Base-by-base conservation (phyloP, 208 protist species). In the Spongospora subterranea region DNA sequence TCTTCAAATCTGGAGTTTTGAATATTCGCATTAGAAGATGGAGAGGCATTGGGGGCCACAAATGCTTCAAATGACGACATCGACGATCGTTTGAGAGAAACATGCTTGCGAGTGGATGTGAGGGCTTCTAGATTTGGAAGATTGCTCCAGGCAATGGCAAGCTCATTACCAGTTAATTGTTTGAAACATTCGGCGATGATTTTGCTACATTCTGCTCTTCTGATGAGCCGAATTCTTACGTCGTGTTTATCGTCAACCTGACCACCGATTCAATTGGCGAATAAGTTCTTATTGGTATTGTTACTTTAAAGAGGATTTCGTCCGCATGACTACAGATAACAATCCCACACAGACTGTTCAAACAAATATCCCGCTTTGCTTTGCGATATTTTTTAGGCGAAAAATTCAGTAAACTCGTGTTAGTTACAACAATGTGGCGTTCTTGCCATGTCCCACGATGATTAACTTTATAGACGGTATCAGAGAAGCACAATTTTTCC, bases 261-360 rank as follows among this genome's bases (percentile, higher is more conserved):
- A 29, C 24, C 50, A 24, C 13, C 24, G 13, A 60, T 6, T 29
- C 50, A 60, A 29, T 60, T 60, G 50, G 24, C 50, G 24, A 60
- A 6, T 60, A 24, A 24, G 24, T 60, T 60, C 50, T 60, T 60
- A 24, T 29, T 29, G 24, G 24, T 24, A 29, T 60, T 60, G 50
- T 29, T 60, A 82, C 71, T 35, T 82, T 82, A 43, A 82, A 82
- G 6, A 82, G 35, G n/a, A 82, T 35, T 43, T 82, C 71, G 71
- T 82, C 35, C 6, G 71, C n/a, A 13, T 35, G 40, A 35, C 13
- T 17, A 13, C 35, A 82, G 40, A 35, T 6, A n/a, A 82, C 35
- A n/a, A 82, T 43, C 17, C 17, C 71, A 43, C 40, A 82, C 6
- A 82, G 6, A n/a, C n/a, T 35, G 6, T 43, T 35, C 17, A 82